Conservation (phyloP, 441 rosid species). For the Gossypium lobatum region DNA sequence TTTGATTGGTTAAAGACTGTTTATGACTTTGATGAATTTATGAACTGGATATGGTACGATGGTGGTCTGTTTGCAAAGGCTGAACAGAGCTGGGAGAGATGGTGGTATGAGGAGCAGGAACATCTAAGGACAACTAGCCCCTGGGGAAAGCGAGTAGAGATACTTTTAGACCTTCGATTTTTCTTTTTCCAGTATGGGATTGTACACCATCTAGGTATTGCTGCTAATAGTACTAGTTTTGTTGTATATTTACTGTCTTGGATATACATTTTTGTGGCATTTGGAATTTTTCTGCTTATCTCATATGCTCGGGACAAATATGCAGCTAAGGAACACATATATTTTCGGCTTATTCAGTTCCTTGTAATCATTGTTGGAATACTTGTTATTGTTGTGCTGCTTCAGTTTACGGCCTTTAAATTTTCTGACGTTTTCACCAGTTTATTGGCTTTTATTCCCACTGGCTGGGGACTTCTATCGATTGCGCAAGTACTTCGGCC, state of each 20-base stretch:
- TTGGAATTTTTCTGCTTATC: slow-evolving; percentile 40
- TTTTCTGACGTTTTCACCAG: slow-evolving; percentile 67
- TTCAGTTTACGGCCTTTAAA: slow-evolving; percentile 49
- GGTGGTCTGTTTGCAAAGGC: slow-evolving; percentile 66
- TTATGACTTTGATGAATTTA: slow-evolving; percentile 82
- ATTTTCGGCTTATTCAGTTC: slow-evolving; percentile 76
- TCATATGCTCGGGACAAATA: slow-evolving; percentile 65
- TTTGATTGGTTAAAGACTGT: slow-evolving; percentile 93
- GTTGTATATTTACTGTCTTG: slow-evolving; percentile 66
- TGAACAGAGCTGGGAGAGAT: slow-evolving; percentile 90
- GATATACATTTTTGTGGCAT: slow-evolving; percentile 49
- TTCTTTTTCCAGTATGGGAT: slow-evolving; percentile 89
- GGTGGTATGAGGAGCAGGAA: slow-evolving; percentile 94
- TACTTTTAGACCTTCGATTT: slow-evolving; percentile 74
- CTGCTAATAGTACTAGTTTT: slow-evolving; percentile 54
- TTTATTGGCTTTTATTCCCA: slow-evolving; percentile 79
- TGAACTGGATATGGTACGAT: slow-evolving; percentile 82
- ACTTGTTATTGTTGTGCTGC: slow-evolving; percentile 48
- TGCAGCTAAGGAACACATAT: slow-evolving; percentile 63
- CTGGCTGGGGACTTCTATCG: slow-evolving; percentile 76
- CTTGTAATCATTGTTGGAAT: slow-evolving; percentile 43
- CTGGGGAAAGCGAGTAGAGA: slow-evolving; percentile 55
- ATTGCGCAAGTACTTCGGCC: slow-evolving; percentile 63
- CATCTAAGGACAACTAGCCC: slow-evolving; percentile 76
- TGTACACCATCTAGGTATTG: slow-evolving; percentile 69